A percentile compares a stretch with the other conserved stretches of the same genome.
These are phyloP conservation scores for Tolypocladium tropicale DNA, from an alignment of 2,329 filamentous ascomycete genomes.

Conservation along the genomic window DNA sequence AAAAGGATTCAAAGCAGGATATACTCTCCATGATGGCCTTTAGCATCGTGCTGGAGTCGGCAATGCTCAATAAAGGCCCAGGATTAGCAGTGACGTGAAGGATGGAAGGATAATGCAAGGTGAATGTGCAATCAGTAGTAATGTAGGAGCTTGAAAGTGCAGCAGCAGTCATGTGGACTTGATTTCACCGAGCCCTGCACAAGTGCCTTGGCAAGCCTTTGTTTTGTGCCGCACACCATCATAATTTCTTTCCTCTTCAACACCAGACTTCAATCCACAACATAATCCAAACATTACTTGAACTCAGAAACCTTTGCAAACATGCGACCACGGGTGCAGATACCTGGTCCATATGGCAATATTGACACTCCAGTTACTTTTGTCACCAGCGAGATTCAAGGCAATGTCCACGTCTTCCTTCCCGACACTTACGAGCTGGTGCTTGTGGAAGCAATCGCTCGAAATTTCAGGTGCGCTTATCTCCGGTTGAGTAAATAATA, in stretches of 20 bases:
- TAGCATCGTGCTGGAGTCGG: not conserved
- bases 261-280: not conserved
- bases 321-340: conserved; percentile 5
- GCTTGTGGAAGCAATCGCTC: conserved; percentile 10
- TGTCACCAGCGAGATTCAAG: conserved; percentile 10
- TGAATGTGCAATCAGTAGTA: no score
- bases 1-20: conserved; percentile 13
- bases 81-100: no score
- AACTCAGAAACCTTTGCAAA: not conserved
- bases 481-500: not conserved
- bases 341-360: not conserved
- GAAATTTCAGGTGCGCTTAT: conserved; percentile 14
- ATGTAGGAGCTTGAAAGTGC: not conserved
- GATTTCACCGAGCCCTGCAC: not conserved
- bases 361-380: conserved; percentile 12
- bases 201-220: not conserved
- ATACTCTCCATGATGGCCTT: conserved; percentile 10
- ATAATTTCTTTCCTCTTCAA: not conserved
- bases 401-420: conserved; percentile 16
- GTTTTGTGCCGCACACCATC: not conserved
- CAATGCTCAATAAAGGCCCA: no score
- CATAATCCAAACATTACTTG: not conserved
- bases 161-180: not conserved
- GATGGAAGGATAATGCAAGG: no score
- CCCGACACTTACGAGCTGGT: conserved; percentile 9